A percentile compares a stretch with the other conserved stretches of the same genome.
phyloP scores from a whole-genome alignment of 2,329 filamentous ascomycete genomes.

The Calonectria henricotiae region DNA sequence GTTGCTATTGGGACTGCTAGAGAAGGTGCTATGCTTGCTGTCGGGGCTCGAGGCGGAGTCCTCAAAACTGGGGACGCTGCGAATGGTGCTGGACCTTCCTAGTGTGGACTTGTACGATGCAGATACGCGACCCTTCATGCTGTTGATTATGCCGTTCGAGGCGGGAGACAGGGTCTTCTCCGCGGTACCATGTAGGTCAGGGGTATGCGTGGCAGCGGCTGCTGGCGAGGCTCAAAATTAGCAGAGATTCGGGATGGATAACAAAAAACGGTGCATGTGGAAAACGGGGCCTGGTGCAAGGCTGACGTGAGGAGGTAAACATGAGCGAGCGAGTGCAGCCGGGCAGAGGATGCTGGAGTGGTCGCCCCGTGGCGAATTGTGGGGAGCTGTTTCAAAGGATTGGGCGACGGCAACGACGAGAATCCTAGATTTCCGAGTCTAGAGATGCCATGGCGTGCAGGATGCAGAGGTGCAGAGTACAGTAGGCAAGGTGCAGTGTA shows the following conservation, averaged over 20 bases:
- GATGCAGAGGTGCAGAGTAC: slow-evolving; percentile 10
- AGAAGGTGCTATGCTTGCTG: slow-evolving; percentile 69
- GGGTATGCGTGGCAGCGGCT: slow-evolving; percentile 43
- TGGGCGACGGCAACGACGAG: slow-evolving; percentile 32
- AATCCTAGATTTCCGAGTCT: slow-evolving; percentile 5
- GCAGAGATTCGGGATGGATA: slow-evolving; percentile 30
- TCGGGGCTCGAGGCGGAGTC: slow-evolving; percentile 65
- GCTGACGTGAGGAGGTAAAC: slow-evolving; percentile 42
- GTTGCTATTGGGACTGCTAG: slow-evolving; percentile 72
- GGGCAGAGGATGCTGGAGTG: slow-evolving; percentile 32
- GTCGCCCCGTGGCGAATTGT: slow-evolving; percentile 45
- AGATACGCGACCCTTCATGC: slow-evolving; percentile 57
- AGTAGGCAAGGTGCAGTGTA: not conserved
- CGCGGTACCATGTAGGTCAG: slow-evolving; percentile 54
- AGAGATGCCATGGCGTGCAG: slow-evolving; percentile 29
- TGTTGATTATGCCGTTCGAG: slow-evolving; percentile 61
- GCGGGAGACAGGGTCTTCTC: slow-evolving; percentile 58
- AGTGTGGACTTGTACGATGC: slow-evolving; percentile 56
- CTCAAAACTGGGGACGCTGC: slow-evolving; percentile 72
- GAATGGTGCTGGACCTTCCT: slow-evolving; percentile 65
- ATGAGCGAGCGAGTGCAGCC: slow-evolving; percentile 31
- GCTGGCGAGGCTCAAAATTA: slow-evolving; percentile 45
- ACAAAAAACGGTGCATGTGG: slow-evolving; percentile 29
- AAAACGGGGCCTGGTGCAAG: slow-evolving; percentile 34
- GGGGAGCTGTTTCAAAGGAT: slow-evolving; percentile 50